Evolutionary conservation across 1,284 basidiomycete genomes (phyloP).

Genomic region (Apiotrichum brassicae): DNA sequence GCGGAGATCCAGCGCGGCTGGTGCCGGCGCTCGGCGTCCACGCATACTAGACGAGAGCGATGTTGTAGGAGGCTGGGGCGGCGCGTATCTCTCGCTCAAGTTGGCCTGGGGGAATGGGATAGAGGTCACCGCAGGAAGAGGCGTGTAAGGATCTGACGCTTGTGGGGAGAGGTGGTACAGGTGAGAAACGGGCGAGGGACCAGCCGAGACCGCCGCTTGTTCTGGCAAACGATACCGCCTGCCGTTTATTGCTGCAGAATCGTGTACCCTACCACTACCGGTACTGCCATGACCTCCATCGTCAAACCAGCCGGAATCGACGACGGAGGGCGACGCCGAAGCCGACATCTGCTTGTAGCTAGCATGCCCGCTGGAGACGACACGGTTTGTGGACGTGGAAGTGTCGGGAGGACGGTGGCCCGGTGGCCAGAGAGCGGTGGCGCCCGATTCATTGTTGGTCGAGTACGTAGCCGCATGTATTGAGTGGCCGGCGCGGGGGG

Average conservation of each 20-base stretch:
- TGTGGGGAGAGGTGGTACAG: background rate
- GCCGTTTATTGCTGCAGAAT: background rate
- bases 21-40: conserved; percentile 33
- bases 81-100: too few relatives aligned
- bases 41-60: conserved; percentile 14
- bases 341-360: background rate
- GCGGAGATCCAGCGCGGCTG: conserved; percentile 35
- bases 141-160: background rate
- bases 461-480: conserved; percentile 1
- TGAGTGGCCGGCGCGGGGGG: conserved; percentile 15
- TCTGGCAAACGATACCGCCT: background rate
- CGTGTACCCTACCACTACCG: too few relatives aligned
- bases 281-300: background rate
- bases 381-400: background rate
- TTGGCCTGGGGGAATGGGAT: too few relatives aligned
- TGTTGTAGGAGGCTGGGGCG: too few relatives aligned
- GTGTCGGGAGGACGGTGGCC: background rate
- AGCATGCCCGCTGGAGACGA: background rate
- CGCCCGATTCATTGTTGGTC: background rate
- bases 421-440: background rate
- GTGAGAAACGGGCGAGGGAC: background rate
- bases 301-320: background rate
- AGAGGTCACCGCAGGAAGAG: background rate
- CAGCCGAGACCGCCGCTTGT: background rate
- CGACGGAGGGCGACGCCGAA: background rate